phyloP scores from a whole-genome alignment of 371 early-diverging fungal genomes.

The Zopfochytrium polystomum region DNA sequence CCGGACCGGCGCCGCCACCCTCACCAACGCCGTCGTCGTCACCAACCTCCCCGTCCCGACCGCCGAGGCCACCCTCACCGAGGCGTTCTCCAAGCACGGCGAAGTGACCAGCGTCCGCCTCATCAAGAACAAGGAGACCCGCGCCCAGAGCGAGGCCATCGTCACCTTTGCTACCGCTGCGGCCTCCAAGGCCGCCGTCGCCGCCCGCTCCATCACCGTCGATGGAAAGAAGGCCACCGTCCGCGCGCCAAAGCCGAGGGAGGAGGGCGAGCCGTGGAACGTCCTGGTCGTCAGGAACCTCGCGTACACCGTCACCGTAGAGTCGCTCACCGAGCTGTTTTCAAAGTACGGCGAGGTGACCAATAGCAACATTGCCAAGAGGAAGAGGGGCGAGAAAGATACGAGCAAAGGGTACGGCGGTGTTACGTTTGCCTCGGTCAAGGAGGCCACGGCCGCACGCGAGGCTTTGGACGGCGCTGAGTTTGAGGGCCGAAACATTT shows the following conservation, averaged over 20 bases:
- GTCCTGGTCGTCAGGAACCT: slow-evolving; percentile 76
- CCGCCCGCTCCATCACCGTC: slow-evolving; percentile 56
- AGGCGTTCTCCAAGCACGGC: slow-evolving; percentile 62
- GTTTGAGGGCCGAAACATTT: slow-evolving; percentile 64
- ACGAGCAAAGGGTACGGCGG: slow-evolving; percentile 75
- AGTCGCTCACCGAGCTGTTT: slow-evolving; percentile 22
- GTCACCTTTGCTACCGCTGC: slow-evolving; percentile 54
- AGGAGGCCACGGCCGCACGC: slow-evolving; percentile 61
- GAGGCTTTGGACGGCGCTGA: slow-evolving; percentile 61
- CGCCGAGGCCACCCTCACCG: no score
- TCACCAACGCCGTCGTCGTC: no score
- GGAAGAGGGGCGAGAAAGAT: no score
- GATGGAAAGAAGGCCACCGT: slow-evolving; percentile 61
- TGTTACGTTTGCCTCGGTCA: slow-evolving; percentile 60
- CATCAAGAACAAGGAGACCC: slow-evolving; percentile 65
- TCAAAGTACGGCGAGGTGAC: slow-evolving; percentile 10
- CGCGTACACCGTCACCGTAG: slow-evolving; percentile 61
- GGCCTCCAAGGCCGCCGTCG: no score
- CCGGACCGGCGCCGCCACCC: no score
- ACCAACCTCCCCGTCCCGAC: no score
- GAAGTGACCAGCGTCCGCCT: slow-evolving; percentile 64
- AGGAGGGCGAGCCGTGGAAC: slow-evolving; percentile 42
- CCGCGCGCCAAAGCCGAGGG: slow-evolving; percentile 52
- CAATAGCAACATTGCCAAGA: no score
- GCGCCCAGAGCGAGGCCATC: neutral